Conservation (phyloP, 2,329 filamentous ascomycete genomes). For the Fusarium sp. region DNA sequence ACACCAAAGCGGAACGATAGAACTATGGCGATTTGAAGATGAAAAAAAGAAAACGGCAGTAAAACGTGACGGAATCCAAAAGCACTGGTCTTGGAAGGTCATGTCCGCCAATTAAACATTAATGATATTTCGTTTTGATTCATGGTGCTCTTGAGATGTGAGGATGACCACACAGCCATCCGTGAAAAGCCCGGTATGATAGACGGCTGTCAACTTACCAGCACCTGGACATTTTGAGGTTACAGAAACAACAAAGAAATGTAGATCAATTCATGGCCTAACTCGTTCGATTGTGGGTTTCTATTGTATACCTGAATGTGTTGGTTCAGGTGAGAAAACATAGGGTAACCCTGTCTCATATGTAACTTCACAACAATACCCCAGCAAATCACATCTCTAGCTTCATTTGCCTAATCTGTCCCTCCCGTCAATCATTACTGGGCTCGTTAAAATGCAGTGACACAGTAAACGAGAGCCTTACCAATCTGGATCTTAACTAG, state of each 20-base stretch:
- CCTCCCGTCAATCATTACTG: background rate
- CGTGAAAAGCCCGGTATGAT: rapidly evolving
- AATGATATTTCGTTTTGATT: background rate
- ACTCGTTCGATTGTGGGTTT: background rate
- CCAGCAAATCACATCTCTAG: background rate
- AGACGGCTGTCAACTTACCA: background rate
- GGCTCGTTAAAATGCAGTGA: background rate
- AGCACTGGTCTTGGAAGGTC: rapidly evolving
- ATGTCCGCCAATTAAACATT: background rate
- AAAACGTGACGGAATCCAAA: rapidly evolving
- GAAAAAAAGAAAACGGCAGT: no score
- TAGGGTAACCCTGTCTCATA: background rate
- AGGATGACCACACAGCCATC: rapidly evolving
- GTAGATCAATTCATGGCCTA: background rate
- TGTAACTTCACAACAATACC: background rate
- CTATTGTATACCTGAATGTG: background rate
- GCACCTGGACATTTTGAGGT: no score
- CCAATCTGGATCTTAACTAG: background rate
- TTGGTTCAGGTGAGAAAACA: background rate
- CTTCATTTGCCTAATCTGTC: background rate
- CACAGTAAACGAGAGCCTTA: background rate
- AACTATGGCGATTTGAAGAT: rapidly evolving
- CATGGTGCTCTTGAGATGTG: background rate
- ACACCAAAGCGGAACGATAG: no score
- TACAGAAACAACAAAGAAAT: background rate